Evolutionary conservation across 164 flowering plant genomes (phyloP).

Genomic region (Stephania japonica): DNA sequence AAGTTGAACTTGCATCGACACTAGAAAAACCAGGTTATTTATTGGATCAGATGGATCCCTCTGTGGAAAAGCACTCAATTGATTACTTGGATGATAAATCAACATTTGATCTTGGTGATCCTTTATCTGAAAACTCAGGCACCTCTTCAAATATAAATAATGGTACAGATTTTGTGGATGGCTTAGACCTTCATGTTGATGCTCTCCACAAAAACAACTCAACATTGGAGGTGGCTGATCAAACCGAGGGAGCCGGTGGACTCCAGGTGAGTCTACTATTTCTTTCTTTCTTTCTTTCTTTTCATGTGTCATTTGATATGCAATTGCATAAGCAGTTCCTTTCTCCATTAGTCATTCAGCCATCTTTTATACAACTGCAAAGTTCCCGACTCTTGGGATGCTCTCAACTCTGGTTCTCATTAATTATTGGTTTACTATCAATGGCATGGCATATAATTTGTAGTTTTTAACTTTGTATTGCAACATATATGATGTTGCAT

Average conservation of each 20-base stretch:
- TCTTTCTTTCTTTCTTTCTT: not conserved
- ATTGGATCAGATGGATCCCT: slow-evolving; percentile 5
- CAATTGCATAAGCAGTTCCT: not conserved
- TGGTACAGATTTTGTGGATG: not conserved
- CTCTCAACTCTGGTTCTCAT: not conserved
- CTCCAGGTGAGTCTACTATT: slow-evolving; percentile 21
- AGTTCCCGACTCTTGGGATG: not conserved
- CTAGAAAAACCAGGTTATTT: not conserved
- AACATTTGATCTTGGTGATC: slow-evolving; percentile 8
- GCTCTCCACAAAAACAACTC: slow-evolving; percentile 10
- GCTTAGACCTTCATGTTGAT: slow-evolving; percentile 8
- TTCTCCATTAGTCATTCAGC: not conserved
- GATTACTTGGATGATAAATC: slow-evolving; percentile 9
- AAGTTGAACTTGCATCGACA: slow-evolving; percentile 8
- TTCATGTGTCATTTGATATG: not conserved
- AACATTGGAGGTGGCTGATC: slow-evolving; percentile 12
- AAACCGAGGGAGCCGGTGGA: slow-evolving; percentile 13
- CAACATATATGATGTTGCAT: too few species aligned
- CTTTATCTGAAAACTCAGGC: slow-evolving; percentile 15
- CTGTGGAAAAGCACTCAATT: slow-evolving; percentile 5
- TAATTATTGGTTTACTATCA: too few species aligned
- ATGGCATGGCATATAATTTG: too few species aligned
- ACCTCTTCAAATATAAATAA: not conserved
- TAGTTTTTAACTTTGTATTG: too few species aligned
- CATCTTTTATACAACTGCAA: not conserved